Evolutionary conservation across 2,329 filamentous ascomycete species (phyloP), one percentile per base, ranked within the genome.

Genomic region (Fusarium transvaalense): DNA sequence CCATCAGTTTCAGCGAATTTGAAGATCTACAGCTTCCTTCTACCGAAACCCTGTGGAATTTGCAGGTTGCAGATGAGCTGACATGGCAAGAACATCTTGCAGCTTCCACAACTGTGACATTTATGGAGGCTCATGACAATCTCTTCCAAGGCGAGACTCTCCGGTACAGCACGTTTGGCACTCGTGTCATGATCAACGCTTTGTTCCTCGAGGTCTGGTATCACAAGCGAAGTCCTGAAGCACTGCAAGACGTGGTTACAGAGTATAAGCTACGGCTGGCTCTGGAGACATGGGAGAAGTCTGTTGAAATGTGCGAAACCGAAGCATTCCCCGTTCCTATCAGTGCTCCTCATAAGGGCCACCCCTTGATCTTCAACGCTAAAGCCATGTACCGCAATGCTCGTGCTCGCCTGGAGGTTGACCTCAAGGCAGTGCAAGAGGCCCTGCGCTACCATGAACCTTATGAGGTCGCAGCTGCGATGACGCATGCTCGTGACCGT

Each of bases 151-250:
- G 95, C 68, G 93, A 97, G 77, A 88, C 88, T 60, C 88, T 95
- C 52, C 91, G 91, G 73, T 99, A 98, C 84, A 98, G 95, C 77
- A 95, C 95, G 2, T 99, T 98, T 78, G 95, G 94, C 7, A 97
- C 96, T 13, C 93, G 96, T 66, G 93, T 98, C 69, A 97, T 99
- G 93, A 97, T 98, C 86, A 99, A 98, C 76, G 95, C 96, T 13
- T 85, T 99, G 69, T 99, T 98, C 85, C 86, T 99, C 48, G 96
- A 98, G 80, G 95, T 98, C 4, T 99, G 96, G 96, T 97, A 97
- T 77, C 93, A 98, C 83, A 97, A 97, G 87, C 92, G 96, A 76
- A 97, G 93, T 79, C 95, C 95, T n/a, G 94, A 98, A 78, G 94
- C 95, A 51, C 85, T 98, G 39, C 96, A 98, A 81, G 95, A 98